Evolutionary conservation across 257 asterid species (phyloP), one percentile per base, ranked within the genome.

Genomic region (Euphrasia confusa): DNA sequence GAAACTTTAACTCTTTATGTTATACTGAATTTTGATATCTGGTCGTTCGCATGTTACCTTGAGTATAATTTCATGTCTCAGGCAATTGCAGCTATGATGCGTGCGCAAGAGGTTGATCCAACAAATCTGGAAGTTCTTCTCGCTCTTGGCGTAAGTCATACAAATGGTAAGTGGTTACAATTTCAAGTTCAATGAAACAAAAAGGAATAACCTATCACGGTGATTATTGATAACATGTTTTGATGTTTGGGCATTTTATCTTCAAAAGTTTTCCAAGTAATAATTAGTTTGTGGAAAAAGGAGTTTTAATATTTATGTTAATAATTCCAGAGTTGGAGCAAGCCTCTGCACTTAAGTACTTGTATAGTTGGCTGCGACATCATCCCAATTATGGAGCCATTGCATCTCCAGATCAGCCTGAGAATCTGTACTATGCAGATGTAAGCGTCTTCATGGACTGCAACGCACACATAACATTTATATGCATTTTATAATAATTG

Each of bases 51-150:
- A 35, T 35, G 40, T 35, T 6, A 35, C 40, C 9, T 35, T 7
- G 40, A 49, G 24, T 30, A 57, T 60, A 50, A 58, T 49, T 69
- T 21, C 69, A 54, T 72, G 58, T 78, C 64, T 64, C 90, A 93
- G 99, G 99, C 97, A 73, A 93, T 93, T 75, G 99, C 99, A 70
- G 95, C 97, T 70, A 93, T 93, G 99, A 93, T 93, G 96, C 88
- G 88, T 62, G 97, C 99, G n/a, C 99, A 93, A 58, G 95, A 83
- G 79, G 99, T 75, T 66, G 95, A 93, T 78, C 88, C 99, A 5
- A 80, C 94, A 69, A 93, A 93, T 77, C 71, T 93, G 78, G 99
- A 93, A 84, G 99, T 93, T 63, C 92, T 93, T 75, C 95, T 93
- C 32, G 88, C 99, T 53, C 96, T 93, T 79, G 99, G 99, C 50